Conservation (phyloP, 345 rosid genomes). For the Lepidium didymum region DNA sequence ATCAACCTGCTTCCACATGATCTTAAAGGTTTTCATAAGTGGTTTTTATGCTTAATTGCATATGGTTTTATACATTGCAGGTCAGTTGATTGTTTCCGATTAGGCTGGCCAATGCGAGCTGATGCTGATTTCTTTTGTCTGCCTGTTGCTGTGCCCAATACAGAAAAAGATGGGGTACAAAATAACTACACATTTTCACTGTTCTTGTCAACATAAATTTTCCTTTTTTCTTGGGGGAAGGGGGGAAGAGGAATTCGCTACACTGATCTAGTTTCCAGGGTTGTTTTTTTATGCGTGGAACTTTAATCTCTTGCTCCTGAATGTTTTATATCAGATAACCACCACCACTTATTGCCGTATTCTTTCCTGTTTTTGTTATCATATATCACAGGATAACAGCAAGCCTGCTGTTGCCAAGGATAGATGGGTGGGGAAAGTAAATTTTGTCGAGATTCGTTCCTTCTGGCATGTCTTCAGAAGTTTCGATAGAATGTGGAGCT, state of each 20-base stretch:
- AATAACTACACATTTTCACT: slow-evolving; percentile 3
- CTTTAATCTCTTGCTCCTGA: not conserved
- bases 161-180: slow-evolving; percentile 60
- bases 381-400: slow-evolving; percentile 49
- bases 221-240: too few species aligned
- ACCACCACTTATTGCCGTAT: not conserved
- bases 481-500: slow-evolving; percentile 99
- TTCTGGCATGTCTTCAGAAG: slow-evolving; percentile 98
- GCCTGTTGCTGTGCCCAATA: slow-evolving; percentile 26
- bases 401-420: slow-evolving; percentile 48
- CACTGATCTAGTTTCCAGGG: not conserved
- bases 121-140: slow-evolving; percentile 85
- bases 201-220: not conserved
- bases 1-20: not conserved
- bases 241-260: not conserved
- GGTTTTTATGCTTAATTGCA: not conserved
- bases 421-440: slow-evolving; percentile 93
- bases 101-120: slow-evolving; percentile 99
- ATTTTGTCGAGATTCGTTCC: slow-evolving; percentile 95
- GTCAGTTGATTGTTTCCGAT: slow-evolving; percentile 93
- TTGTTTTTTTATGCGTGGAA: not conserved
- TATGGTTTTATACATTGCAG: slow-evolving; percentile 35
- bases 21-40: not conserved
- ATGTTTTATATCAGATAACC: not conserved
- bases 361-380: not conserved